Evolutionary conservation across 306 rosid species (phyloP), one percentile per base, ranked within the genome.

Genomic region (Cucumis cinereus): DNA sequence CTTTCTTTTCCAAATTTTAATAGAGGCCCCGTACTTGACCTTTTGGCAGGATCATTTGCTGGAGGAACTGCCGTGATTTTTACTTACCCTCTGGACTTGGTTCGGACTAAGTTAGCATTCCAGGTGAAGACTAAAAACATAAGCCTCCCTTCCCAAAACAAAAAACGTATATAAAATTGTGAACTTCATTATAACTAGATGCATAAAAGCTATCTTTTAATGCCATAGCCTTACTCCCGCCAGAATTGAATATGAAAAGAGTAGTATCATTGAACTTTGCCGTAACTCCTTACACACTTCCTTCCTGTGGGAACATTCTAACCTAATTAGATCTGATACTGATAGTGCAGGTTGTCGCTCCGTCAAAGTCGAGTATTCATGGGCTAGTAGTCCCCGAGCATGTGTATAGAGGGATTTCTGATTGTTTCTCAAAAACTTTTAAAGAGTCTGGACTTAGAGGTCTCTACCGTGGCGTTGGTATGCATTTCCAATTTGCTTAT

Each of bases 401-500:
- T 76, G 71, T 89, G 72, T 89, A 91, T 80, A 85, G 77, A 81
- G 98, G 97, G 78, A 94, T 94, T 82, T 77, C 78, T 69, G 93
- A 94, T 77, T 92, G 98, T 86, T 89, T 91, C 88, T 79, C 87
- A 8, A 90, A 81, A 79, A 94, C 96, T 40, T 89, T 80, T 68
- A 94, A 74, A 81, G 94, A 84, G 73, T 90, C 95, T 55, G 93
- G 98, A 72, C 9, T 90, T 43, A 86, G 92, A 87, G 91, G 96
- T 73, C 98, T 94, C 77, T 94, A 94, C 77, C 88, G 96, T 30
- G 98, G 98, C 40, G 95, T 91, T 10, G 97, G 98, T 94, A 90
- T 56, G 95, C 54, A 49, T 71, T 73, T 77, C 33, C 40, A 82
- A 83, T 77, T 77, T 69, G 70, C 85, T 61, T 78, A 19, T 43